These are phyloP conservation scores for Xylariaceae sp. DNA, from an alignment of 2,329 filamentous ascomycete species.

Conservation along the genomic window DNA sequence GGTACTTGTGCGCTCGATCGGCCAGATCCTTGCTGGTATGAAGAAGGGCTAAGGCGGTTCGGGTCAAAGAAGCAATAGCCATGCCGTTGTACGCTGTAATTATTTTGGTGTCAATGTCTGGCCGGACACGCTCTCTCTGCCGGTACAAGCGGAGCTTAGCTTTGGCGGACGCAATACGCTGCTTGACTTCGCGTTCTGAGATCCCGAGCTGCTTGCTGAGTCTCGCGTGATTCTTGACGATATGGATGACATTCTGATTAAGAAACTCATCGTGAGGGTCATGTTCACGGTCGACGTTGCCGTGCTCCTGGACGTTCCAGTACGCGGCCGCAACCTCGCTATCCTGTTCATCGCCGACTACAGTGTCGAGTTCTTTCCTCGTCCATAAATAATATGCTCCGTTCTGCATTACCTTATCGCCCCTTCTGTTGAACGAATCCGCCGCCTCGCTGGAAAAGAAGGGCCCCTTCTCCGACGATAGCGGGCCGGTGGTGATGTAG, in stretches of 20 bases:
- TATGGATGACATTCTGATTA: slow-evolving; percentile 84
- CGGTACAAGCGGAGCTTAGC: slow-evolving; percentile 71
- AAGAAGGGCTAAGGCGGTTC: slow-evolving; percentile 70
- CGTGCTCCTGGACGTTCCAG: slow-evolving; percentile 81
- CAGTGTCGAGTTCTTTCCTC: slow-evolving; percentile 77
- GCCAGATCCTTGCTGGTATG: slow-evolving; percentile 56
- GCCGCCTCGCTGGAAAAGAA: slow-evolving; percentile 91
- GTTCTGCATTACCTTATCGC: slow-evolving; percentile 81
- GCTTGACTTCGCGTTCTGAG: slow-evolving; percentile 67
- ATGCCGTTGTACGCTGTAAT: slow-evolving; percentile 88
- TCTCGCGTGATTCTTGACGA: slow-evolving; percentile 67
- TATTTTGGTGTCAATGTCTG: slow-evolving; percentile 84
- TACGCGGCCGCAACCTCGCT: slow-evolving; percentile 77
- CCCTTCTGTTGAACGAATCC: slow-evolving; percentile 75
- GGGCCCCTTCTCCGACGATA: slow-evolving; percentile 69
- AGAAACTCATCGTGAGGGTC: slow-evolving; percentile 94
- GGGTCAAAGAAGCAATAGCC: slow-evolving; percentile 79
- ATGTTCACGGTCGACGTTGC: slow-evolving; percentile 80
- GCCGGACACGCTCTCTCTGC: slow-evolving; percentile 73
- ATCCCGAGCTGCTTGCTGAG: slow-evolving; percentile 77
- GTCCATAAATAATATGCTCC: slow-evolving; percentile 97
- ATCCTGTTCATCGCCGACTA: slow-evolving; percentile 67
- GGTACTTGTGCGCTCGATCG: slow-evolving; percentile 61
- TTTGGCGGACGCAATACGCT: slow-evolving; percentile 68
- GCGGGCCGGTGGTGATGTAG: slow-evolving; percentile 76